Conservation (phyloP, 2,329 filamentous ascomycete species). For the Cercospora zeina region DNA sequence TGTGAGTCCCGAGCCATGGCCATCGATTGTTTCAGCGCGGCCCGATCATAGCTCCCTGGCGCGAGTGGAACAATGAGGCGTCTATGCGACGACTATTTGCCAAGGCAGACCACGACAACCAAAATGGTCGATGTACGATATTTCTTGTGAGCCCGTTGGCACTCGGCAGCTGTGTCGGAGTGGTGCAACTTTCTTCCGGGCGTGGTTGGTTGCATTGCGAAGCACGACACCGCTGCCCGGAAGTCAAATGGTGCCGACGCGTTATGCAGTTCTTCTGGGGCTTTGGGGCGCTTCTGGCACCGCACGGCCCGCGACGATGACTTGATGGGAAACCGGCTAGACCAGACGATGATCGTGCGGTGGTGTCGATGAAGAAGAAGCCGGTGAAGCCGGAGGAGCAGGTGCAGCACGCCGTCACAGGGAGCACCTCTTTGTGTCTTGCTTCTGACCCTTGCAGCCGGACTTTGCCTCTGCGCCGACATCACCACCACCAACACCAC, state of each 20-base stretch:
- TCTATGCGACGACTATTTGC: not conserved
- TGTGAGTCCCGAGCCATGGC: conserved; percentile 45
- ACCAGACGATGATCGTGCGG: not conserved
- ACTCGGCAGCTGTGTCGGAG: too few species aligned
- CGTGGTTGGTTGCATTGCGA: not conserved
- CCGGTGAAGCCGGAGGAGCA: not conserved
- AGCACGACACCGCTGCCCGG: not conserved
- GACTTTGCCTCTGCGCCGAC: too few species aligned
- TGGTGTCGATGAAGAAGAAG: not conserved
- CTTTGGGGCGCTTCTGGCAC: not conserved
- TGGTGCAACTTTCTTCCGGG: too few species aligned
- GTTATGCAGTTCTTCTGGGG: not conserved
- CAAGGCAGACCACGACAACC: not conserved
- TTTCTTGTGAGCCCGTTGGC: conserved; percentile 13
- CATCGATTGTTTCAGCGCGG: conserved; percentile 40
- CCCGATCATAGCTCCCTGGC: conserved; percentile 36
- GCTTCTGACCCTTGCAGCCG: not conserved
- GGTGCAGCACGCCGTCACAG: too few species aligned
- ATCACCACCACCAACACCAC: not conserved
- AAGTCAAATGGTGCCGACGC: not conserved
- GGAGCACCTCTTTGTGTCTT: not conserved
- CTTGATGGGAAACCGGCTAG: not conserved
- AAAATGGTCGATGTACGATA: conserved; percentile 5
- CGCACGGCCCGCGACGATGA: not conserved
- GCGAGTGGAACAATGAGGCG: conserved; percentile 36